A percentile compares a stretch with the other conserved stretches of the same genome.
phyloP scores from a whole-genome alignment of 176 grass and related monocot species.

The Aegilops tauschii region DNA sequence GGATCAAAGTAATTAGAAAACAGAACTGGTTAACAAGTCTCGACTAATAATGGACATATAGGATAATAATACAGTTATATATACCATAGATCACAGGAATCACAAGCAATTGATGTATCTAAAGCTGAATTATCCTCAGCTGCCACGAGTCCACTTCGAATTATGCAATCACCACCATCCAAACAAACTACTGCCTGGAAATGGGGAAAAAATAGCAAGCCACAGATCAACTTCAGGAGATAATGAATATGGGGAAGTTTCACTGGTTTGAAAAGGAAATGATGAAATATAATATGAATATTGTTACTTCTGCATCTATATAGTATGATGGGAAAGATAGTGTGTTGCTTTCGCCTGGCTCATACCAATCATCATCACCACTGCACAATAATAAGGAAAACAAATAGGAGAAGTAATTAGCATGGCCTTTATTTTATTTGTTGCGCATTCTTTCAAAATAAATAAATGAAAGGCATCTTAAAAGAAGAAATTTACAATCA shows the following conservation, averaged over 20 bases:
- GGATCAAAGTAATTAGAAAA: constrained; percentile 39
- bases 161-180: constrained; percentile 74
- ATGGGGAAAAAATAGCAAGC: constrained; percentile 25
- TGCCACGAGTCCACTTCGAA: constrained; percentile 60
- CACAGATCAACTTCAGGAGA: constrained; percentile 22
- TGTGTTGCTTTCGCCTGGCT: constrained; percentile 63
- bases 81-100: constrained; percentile 97
- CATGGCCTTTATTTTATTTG: constrained; percentile 17
- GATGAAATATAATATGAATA: constrained; percentile 31
- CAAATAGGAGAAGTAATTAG: constrained; percentile 27
- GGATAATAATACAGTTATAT: constrained; percentile 5
- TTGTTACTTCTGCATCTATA: constrained; percentile 93
- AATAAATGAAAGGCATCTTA: background rate
- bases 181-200: constrained; percentile 85
- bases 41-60: constrained; percentile 19
- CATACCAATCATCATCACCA: constrained; percentile 73
- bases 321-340: constrained; percentile 90
- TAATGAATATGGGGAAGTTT: constrained; percentile 1
- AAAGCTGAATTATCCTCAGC: constrained; percentile 53
- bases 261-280: constrained; percentile 18
- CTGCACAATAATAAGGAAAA: constrained; percentile 43
- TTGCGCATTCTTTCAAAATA: background rate
- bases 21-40: background rate
- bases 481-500: constrained; percentile 18
- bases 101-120: constrained; percentile 98